These are phyloP conservation scores for Salix dunnii DNA, from an alignment of 345 rosid genomes.

Conservation along the genomic window DNA sequence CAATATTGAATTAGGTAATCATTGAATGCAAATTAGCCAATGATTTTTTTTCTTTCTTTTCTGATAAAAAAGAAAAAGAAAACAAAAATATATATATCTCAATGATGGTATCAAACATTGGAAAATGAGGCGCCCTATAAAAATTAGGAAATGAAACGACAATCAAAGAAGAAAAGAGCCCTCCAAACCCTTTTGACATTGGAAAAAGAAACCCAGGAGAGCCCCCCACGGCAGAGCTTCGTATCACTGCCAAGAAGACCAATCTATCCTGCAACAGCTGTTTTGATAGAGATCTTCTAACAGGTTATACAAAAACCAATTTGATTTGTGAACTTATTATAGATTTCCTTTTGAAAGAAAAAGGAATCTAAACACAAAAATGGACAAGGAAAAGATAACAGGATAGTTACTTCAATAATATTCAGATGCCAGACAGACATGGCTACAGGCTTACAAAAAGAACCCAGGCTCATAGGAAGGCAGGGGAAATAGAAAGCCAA, in stretches of 20 bases:
- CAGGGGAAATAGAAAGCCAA: neutral
- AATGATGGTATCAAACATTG: neutral
- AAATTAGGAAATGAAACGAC: neutral
- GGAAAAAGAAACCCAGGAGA: neutral
- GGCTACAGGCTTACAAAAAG: neutral
- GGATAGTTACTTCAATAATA: neutral
- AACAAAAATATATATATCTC: neutral
- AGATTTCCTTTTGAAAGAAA: neutral
- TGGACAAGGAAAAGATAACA: neutral
- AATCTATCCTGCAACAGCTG: neutral
- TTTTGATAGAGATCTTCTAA: neutral
- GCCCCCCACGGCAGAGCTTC: neutral
- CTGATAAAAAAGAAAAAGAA: neutral
- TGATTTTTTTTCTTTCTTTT: neutral
- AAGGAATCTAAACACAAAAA: neutral
- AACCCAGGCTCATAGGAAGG: neutral
- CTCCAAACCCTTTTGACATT: neutral
- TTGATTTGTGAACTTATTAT: neutral
- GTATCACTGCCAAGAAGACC: neutral
- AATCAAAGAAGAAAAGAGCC: neutral
- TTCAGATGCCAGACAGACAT: neutral
- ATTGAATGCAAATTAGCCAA: neutral
- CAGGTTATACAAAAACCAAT: neutral
- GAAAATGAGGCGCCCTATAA: neutral
- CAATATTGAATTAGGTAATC: neutral